Conservation (phyloP, 2,329 filamentous ascomycete genomes). For the Ophiostoma ips region DNA sequence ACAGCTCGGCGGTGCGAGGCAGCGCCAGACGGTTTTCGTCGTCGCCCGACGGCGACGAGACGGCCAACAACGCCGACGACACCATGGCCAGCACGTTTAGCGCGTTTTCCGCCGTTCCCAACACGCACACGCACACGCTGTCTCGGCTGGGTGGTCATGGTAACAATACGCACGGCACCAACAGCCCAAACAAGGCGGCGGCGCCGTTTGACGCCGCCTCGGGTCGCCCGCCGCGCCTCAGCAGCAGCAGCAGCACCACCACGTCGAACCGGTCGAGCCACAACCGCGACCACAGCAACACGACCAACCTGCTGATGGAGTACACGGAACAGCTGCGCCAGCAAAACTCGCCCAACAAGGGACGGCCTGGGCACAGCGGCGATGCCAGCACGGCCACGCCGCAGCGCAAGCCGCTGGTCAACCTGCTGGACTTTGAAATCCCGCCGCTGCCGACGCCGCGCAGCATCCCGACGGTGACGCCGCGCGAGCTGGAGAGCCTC, state of each 20-base stretch:
- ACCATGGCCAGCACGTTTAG: conserved; percentile 73
- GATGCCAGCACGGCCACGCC: conserved; percentile 25
- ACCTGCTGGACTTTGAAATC: conserved; percentile 79
- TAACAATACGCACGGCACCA: conserved; percentile 28
- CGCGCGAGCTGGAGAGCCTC: conserved; percentile 79
- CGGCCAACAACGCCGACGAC: conserved; percentile 50
- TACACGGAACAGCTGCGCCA: conserved; percentile 61
- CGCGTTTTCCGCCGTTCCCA: conserved; percentile 77
- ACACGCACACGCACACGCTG: too few relatives aligned
- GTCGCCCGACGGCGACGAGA: conserved; percentile 18
- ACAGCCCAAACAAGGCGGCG: conserved; percentile 44
- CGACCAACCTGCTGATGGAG: conserved; percentile 70
- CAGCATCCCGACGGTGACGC: conserved; percentile 79
- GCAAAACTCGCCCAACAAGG: conserved; percentile 26
- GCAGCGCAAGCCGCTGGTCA: conserved; percentile 40
- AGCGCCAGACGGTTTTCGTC: not conserved
- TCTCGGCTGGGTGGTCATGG: not conserved
- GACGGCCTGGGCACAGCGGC: too few relatives aligned
- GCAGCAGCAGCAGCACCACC: conserved; percentile 17
- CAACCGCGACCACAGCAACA: conserved; percentile 31
- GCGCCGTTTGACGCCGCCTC: not conserved
- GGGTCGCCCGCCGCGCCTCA: not conserved
- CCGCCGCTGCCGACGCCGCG: conserved; percentile 87
- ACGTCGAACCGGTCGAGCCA: conserved; percentile 18
- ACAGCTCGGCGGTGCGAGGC: not conserved